These are phyloP conservation scores for Sugiyamaella qingdaonensis DNA, from an alignment of 805 yeast genomes.

Conservation along the genomic window DNA sequence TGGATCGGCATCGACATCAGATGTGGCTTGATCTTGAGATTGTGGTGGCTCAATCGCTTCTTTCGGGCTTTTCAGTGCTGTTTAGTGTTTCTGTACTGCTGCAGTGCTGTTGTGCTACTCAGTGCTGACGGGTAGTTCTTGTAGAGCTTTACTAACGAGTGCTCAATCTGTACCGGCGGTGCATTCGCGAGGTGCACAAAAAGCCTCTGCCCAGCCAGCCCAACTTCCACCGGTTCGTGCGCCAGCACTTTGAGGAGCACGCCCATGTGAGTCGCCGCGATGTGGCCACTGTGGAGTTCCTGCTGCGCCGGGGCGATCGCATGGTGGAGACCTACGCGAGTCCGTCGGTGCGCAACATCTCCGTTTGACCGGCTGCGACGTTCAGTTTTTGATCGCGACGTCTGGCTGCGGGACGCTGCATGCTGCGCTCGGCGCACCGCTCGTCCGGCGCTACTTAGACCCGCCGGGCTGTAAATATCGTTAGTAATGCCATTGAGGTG, in stretches of 20 bases:
- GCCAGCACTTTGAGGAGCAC: constrained; percentile 61
- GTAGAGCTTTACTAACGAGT: constrained; percentile 24
- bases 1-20: too few relatives aligned
- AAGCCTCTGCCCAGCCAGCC: constrained; percentile 47
- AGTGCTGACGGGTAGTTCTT: too few relatives aligned
- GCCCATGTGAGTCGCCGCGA: constrained; percentile 63
- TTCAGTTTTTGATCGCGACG: neutral
- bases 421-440: neutral
- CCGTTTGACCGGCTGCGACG: neutral
- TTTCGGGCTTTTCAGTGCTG: too few relatives aligned
- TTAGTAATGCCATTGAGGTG: neutral
- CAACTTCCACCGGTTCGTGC: constrained; percentile 45
- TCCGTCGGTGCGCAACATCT: constrained; percentile 60
- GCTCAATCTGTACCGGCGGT: constrained; percentile 44
- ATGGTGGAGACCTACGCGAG: constrained; percentile 68
- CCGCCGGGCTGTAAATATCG: neutral
- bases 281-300: constrained; percentile 80
- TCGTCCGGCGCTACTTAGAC: neutral
- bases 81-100: too few relatives aligned
- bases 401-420: too few relatives aligned
- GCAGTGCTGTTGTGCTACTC: too few relatives aligned
- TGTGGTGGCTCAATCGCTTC: too few relatives aligned
- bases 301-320: constrained; percentile 70
- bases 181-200: constrained; percentile 42
- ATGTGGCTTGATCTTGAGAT: too few relatives aligned